Base-by-base conservation (phyloP, 1,139 yeast species). In the Debaryomyces robertsiae region DNA sequence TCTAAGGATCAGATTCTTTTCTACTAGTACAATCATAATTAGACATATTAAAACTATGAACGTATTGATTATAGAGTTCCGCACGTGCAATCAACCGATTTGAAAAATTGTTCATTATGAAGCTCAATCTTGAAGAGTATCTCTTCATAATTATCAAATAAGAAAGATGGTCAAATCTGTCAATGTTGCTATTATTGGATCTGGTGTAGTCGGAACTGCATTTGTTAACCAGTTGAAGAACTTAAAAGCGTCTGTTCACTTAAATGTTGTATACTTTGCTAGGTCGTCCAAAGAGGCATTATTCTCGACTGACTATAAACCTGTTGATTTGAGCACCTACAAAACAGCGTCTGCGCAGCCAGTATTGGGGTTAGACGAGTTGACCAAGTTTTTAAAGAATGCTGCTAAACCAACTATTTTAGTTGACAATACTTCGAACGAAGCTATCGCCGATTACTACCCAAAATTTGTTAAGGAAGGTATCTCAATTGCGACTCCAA, bases 171-270 rank as follows among this genome's bases (percentile, higher is more conserved):
- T 58, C 49, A 79, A 75, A 60, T 71, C 86, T 43, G 88, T 86
- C 37, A 84, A 87, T 60, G 70, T 88, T 46, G 95, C 95, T 40
- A 79, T 88, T 50, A 82, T 88, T 50, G 96, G 96, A 44, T 83
- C 96, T 38, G 98, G 98, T 53, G 93, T 90, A 40, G 98, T 93
- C 46, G 99, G 99, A 44, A 77, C 94, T 27, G 90, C 96, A 40
- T 89, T 89, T 67, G 61, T 72, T 54, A 62, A 55, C 54, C 78
- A 73, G 58, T 73, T 93, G 64, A 79, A 80, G 56, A 94, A 85
- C 67, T 74, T 91, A 52, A 72, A 77, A 49, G 48, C 69, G 43
- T 58, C 79, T 25, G 75, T 85, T 52, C 68, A 72, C 32, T 89
- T 82, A 73, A 85, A 89, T 53, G 85, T 93, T 27, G 81, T 93